Evolutionary conservation across 2,329 filamentous ascomycete genomes (phyloP).

Genomic region (Penicillium sumatraense): DNA sequence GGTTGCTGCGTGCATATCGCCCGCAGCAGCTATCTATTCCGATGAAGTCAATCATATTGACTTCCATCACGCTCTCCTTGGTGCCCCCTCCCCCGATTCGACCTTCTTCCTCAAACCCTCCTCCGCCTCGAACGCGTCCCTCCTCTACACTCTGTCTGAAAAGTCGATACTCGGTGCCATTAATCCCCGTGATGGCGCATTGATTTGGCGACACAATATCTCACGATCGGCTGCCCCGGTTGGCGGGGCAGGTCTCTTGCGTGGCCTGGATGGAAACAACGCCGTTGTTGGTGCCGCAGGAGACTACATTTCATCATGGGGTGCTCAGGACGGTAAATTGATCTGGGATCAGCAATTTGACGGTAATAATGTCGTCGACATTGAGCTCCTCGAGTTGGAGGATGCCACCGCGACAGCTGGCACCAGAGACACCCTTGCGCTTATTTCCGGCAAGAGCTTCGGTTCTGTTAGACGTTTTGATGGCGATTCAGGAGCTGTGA

Average conservation of each 20-base stretch:
- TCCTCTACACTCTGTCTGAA: constrained; percentile 90
- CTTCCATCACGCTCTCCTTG: constrained; percentile 89
- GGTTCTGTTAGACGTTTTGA: constrained; percentile 72
- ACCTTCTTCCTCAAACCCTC: constrained; percentile 95
- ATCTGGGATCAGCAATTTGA: constrained; percentile 71
- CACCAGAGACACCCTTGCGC: constrained; percentile 67
- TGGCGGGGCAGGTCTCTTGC: constrained; percentile 53
- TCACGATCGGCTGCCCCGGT: constrained; percentile 46
- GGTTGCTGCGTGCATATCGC: constrained; percentile 52
- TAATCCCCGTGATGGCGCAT: constrained; percentile 80
- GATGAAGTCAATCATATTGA: constrained; percentile 93
- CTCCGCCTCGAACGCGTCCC: constrained; percentile 78
- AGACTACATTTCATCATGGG: constrained; percentile 76
- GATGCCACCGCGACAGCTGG: constrained; percentile 55
- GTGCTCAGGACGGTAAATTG: constrained; percentile 77
- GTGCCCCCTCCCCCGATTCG: constrained; percentile 76
- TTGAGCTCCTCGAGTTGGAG: constrained; percentile 77
- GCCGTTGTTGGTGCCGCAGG: constrained; percentile 76
- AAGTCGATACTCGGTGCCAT: constrained; percentile 82
- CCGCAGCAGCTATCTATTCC: constrained; percentile 72
- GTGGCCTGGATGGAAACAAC: constrained; percentile 78
- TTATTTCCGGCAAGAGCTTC: constrained; percentile 60
- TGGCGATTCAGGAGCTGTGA: constrained; percentile 70
- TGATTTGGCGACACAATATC: constrained; percentile 85
- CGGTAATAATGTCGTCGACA: constrained; percentile 47